Conservation (phyloP, 73 alveolate genomes). For the Symbiodinium pilosum region DNA sequence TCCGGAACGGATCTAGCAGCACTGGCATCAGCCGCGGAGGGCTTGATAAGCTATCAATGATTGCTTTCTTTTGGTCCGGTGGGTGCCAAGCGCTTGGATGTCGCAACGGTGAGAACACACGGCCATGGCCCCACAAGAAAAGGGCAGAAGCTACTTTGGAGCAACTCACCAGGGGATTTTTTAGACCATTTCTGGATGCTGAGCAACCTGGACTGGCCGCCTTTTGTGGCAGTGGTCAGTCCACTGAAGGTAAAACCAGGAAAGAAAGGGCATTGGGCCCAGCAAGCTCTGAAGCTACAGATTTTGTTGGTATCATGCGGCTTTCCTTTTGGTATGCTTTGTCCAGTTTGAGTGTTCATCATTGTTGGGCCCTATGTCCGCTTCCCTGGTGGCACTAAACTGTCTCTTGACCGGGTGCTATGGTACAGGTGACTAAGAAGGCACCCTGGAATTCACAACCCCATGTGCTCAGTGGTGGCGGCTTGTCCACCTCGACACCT, state of each 20-base stretch:
- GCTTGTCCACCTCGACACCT: background rate
- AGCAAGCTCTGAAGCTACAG: too few species aligned
- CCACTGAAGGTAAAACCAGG: background rate
- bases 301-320: too few species aligned
- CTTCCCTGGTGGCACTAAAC: background rate
- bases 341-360: too few species aligned
- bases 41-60: too few species aligned
- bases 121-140: background rate
- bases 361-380: background rate
- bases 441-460: background rate
- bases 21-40: too few species aligned
- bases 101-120: background rate
- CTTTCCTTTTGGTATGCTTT: too few species aligned
- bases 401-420: conserved; percentile 9
- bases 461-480: too few species aligned
- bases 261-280: background rate
- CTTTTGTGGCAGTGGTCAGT: conserved; percentile 6
- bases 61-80: background rate
- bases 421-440: background rate
- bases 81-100: background rate
- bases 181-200: background rate
- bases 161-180: background rate
- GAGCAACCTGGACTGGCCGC: conserved; percentile 11
- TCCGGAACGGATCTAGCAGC: too few species aligned
- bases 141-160: background rate